These are phyloP conservation scores for Ilyonectria sp. DNA, from an alignment of 2,329 filamentous ascomycete species.

Conservation along the genomic window DNA sequence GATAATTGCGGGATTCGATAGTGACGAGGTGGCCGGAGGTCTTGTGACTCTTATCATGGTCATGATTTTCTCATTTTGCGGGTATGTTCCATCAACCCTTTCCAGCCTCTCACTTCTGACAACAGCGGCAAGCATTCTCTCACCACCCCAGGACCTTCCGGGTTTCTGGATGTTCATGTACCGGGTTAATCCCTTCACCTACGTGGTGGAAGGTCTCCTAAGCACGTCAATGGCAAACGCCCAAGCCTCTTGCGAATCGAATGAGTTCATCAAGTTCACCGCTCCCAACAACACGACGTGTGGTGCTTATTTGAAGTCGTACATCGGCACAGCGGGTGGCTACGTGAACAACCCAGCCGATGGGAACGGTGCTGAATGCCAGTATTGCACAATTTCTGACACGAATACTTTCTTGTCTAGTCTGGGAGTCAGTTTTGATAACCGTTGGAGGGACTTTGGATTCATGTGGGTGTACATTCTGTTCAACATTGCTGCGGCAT, in stretches of 20 bases:
- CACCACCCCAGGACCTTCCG: constrained; percentile 21
- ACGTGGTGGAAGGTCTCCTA: constrained; percentile 32
- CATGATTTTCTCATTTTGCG: constrained; percentile 71
- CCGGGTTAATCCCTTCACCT: constrained; percentile 30
- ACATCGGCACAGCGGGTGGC: constrained; percentile 18
- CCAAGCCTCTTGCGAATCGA: constrained; percentile 17
- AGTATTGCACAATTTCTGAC: constrained; percentile 58
- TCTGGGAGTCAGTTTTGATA: constrained; percentile 60
- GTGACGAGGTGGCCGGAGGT: constrained; percentile 74
- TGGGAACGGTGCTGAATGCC: constrained; percentile 52
- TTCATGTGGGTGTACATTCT: constrained; percentile 66
- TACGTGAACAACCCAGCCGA: constrained; percentile 19
- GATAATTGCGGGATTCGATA: constrained; percentile 74
- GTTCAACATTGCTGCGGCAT: constrained; percentile 65
- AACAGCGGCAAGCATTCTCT: constrained; percentile 14
- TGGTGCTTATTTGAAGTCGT: constrained; percentile 22
- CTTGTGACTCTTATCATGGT: constrained; percentile 75
- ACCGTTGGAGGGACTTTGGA: constrained; percentile 70
- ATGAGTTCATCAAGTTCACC: constrained; percentile 28
- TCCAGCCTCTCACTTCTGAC: background rate
- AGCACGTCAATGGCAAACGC: constrained; percentile 24
- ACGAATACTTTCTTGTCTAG: constrained; percentile 56
- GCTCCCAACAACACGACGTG: constrained; percentile 21
- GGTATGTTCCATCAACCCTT: constrained; percentile 13
- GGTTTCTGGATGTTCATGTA: constrained; percentile 36